A percentile compares a stretch with the other conserved stretches of the same genome.
These are phyloP conservation scores for Boletus huronensis DNA, from an alignment of 768 basidiomycete species.

Conservation along the genomic window DNA sequence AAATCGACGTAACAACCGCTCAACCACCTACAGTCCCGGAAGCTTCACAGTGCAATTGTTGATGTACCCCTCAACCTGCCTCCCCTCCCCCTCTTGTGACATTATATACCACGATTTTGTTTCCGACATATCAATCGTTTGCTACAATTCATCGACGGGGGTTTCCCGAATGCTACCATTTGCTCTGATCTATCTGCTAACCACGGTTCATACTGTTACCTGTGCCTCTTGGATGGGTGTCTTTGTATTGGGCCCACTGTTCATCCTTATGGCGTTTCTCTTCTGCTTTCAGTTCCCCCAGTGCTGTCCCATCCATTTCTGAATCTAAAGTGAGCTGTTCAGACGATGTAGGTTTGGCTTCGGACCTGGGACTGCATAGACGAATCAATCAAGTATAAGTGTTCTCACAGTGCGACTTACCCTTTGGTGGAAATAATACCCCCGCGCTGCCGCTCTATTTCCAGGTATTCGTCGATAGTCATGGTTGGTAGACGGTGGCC, in stretches of 20 bases:
- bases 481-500: constrained; percentile 88
- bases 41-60: constrained; percentile 84
- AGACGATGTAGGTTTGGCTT: constrained; percentile 62
- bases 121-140: constrained; percentile 23
- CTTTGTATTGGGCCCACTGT: constrained; percentile 87
- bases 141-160: constrained; percentile 9
- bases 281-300: constrained; percentile 67
- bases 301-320: constrained; percentile 77
- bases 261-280: constrained; percentile 82
- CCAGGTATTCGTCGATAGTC: constrained; percentile 92
- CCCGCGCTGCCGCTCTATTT: constrained; percentile 78
- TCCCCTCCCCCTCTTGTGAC: constrained; percentile 10
- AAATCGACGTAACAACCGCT: constrained; percentile 88
- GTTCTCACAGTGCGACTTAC: constrained; percentile 42
- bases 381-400: constrained; percentile 2
- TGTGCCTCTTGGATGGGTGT: constrained; percentile 82
- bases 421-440: constrained; percentile 88
- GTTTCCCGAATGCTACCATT: constrained; percentile 6
- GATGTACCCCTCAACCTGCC: constrained; percentile 21
- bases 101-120: constrained; percentile 29
- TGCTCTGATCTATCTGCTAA: constrained; percentile 11
- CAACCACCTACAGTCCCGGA: constrained; percentile 70
- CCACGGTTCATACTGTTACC: constrained; percentile 98
- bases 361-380: constrained; percentile 56
- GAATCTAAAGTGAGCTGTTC: constrained; percentile 77